phyloP scores from a whole-genome alignment of 768 basidiomycete species.

The Cystobasidium tubakii region DNA sequence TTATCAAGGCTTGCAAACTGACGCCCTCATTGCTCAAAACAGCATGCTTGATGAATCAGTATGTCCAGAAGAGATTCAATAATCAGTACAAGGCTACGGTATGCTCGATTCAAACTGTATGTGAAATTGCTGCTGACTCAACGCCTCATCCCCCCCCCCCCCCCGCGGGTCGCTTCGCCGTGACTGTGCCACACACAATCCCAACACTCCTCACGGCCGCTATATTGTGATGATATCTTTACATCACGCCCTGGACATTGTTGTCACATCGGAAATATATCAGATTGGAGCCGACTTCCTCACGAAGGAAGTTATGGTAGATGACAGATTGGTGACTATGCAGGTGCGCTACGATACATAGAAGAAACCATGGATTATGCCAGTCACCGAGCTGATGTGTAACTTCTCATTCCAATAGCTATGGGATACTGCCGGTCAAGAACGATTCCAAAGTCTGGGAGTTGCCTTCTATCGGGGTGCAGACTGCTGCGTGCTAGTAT shows the following conservation, averaged over 20 bases:
- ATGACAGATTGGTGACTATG: constrained; percentile 97
- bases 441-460: constrained; percentile 97
- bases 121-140: neutral
- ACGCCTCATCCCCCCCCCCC: neutral
- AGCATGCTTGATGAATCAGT: constrained; percentile 99
- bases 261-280: no score
- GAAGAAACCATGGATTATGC: no score
- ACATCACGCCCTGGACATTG: neutral
- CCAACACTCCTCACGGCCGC: no score
- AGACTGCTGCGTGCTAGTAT: constrained; percentile 97
- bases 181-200: constrained; percentile 57
- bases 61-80: constrained; percentile 98
- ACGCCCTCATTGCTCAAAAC: constrained; percentile 91
- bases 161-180: neutral
- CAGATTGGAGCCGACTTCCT: constrained; percentile 87
- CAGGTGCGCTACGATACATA: constrained; percentile 73
- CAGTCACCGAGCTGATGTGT: neutral
- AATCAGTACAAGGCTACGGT: constrained; percentile 98
- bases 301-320: constrained; percentile 98
- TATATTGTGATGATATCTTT: no score
- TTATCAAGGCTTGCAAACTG: neutral
- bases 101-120: constrained; percentile 46
- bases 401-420: constrained; percentile 55
- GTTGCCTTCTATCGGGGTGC: constrained; percentile 99
- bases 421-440: constrained; percentile 99